Evolutionary conservation across 2,329 filamentous ascomycete species (phyloP).

Genomic region (Westerdykella sp.): DNA sequence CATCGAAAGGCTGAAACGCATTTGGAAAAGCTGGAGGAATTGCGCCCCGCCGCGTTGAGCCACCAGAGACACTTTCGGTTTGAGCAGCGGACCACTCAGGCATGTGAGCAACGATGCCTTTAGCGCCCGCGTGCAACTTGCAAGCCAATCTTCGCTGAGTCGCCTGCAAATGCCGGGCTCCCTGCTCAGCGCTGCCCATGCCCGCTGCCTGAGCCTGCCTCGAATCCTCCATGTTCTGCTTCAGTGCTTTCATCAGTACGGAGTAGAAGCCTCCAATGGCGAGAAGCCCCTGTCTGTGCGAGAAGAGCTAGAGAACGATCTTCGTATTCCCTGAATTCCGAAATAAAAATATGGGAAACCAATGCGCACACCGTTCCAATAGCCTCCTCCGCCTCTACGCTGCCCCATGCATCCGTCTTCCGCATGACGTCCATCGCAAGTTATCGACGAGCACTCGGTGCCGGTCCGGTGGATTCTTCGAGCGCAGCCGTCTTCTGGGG

Average conservation of each 20-base stretch:
- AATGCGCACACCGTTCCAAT: constrained; percentile 30
- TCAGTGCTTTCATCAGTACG: constrained; percentile 18
- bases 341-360: constrained; percentile 32
- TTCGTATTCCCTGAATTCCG: constrained; percentile 35
- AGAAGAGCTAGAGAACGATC: constrained; percentile 30
- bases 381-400: constrained; percentile 15
- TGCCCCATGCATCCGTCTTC: constrained; percentile 18
- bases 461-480: constrained; percentile 12
- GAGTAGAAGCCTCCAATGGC: no score
- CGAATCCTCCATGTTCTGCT: constrained; percentile 6
- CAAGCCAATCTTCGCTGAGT: constrained; percentile 25
- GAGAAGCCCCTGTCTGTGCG: constrained; percentile 1
- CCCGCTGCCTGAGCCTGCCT: no score
- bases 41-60: constrained; percentile 25
- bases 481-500: constrained; percentile 21
- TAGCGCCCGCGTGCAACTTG: constrained; percentile 28
- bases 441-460: constrained; percentile 23
- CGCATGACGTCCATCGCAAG: constrained; percentile 13
- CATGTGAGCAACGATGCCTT: constrained; percentile 20
- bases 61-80: constrained; percentile 32
- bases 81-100: constrained; percentile 31
- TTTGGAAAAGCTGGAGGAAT: constrained; percentile 27
- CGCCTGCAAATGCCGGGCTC: constrained; percentile 15
- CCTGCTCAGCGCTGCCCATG: no score
- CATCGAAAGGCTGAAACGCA: constrained; percentile 30